Base-by-base conservation (phyloP, 768 basidiomycete genomes). In the Cyathus striatus region DNA sequence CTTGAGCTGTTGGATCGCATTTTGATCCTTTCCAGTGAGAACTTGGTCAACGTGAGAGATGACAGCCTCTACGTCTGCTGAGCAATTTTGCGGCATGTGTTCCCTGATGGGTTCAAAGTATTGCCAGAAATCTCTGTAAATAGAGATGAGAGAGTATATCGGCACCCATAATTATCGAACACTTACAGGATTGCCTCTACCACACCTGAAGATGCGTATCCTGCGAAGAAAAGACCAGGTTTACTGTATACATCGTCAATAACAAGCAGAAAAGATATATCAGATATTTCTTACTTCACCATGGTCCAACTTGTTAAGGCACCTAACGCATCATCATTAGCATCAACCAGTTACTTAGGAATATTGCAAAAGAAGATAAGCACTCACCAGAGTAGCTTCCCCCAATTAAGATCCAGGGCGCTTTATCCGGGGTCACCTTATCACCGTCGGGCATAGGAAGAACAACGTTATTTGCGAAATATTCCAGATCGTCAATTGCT, bases 71-170 rank as follows among this genome's bases (percentile, higher is more conserved):
- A 86, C 71, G 51, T 89, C 86, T 0, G 81, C 73, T 6, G 83
- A 86, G 60, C 86, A 89, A 58, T 89, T 88, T 48, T 53, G 39
- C 2, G 84, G 79, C 82, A 86, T 86, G 52, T 76, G 63, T 49
- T 75, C 66, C 14, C 76, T 76, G 49, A 84, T 76, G 12, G 83
- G 84, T 46, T 84, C 83, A 57, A 83, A 86, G 53, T 86, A 89
- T 47, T 65, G 68, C 81, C 81, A 85, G 53, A 77, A 83, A 55
- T 83, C 68, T 13, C 75, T 75, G 9, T 23, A 24, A 20, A 40
- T 10, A 10, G 7, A 3, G 16, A n/a, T n/a, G n/a, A n/a, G n/a
- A n/a, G n/a, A n/a, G n/a, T n/a, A n/a, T n/a, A n/a, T n/a, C n/a
- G n/a, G n/a, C n/a, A n/a, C n/a, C n/a, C n/a, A n/a, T n/a, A n/a